Evolutionary conservation across 768 basidiomycete genomes (phyloP).

Genomic region (Leccinellum luteum): DNA sequence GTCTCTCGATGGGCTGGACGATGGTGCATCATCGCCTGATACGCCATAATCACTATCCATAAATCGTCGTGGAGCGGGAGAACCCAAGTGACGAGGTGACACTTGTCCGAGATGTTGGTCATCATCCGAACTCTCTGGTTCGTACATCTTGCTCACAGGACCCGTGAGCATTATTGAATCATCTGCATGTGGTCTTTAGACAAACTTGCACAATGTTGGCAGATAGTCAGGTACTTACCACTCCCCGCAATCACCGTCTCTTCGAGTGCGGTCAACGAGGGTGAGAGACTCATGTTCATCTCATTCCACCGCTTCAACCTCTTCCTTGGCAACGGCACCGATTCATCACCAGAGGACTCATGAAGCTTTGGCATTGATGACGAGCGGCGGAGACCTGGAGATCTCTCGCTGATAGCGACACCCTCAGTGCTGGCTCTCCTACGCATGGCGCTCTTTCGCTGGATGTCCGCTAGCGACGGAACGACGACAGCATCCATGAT

Average conservation of each 20-base stretch:
- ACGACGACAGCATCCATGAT: constrained; percentile 54
- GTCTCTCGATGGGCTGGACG: constrained; percentile 48
- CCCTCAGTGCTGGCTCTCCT: constrained; percentile 21
- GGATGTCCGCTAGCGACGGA: constrained; percentile 35
- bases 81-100: constrained; percentile 66
- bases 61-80: constrained; percentile 50
- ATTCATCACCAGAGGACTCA: constrained; percentile 16
- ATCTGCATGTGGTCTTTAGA: constrained; percentile 31
- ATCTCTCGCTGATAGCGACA: not conserved
- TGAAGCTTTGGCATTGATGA: constrained; percentile 23
- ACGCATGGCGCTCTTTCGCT: constrained; percentile 15
- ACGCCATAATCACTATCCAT: constrained; percentile 35
- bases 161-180: constrained; percentile 44
- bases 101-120: constrained; percentile 63
- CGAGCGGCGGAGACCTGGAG: constrained; percentile 24
- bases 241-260: constrained; percentile 34
- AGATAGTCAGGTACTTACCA: constrained; percentile 21
- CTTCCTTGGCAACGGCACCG: constrained; percentile 14
- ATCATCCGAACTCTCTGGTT: constrained; percentile 54
- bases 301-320: constrained; percentile 26
- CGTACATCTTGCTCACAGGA: not conserved
- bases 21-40: constrained; percentile 48
- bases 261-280: constrained; percentile 21
- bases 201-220: not conserved
- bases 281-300: constrained; percentile 12